Evolutionary conservation across 2,329 filamentous ascomycete genomes (phyloP), one percentile per base, ranked within the genome.

Genomic region (Ophiosphaerella korrae): DNA sequence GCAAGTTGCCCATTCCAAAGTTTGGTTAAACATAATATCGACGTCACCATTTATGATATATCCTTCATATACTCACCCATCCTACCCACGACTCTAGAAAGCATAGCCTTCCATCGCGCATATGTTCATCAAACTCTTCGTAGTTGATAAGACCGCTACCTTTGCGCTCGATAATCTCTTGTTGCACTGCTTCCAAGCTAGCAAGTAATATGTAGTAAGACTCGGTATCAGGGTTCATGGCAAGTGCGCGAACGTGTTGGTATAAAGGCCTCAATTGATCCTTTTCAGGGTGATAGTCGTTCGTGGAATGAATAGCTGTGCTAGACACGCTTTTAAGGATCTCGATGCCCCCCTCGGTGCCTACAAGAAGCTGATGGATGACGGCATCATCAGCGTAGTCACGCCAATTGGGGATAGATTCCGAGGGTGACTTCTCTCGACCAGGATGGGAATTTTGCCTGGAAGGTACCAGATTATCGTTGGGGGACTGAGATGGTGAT

Each of bases 41-140:
- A 21, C 18, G 5, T 21, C 18, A 21, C n/a, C n/a, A n/a, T n/a
- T n/a, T n/a, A n/a, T n/a, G n/a, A n/a, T n/a, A n/a, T n/a, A 21
- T 21, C 18, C 18, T 23, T 59, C 44, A 66, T 36, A 66, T 53
- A 49, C 70, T 80, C 79, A 63, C 83, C 83, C 80, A 85, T 80
- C 97, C 92, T 73, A 97, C 90, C 93, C 93, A 97, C 64, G 85
- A 90, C 52, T 90, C 90, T 40, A 97, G 80, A 73, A 96, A 93
- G 60, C 90, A 80, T 45, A 87, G 77, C 67, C 85, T 84, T 24
- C 78, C 76, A 21, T 84, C 55, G 39, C 86, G 82, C 77, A 94
- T 90, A 42, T 88, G 86, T 34, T 78, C 77, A 64, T 90, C 86
- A 73, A 97, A 95, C 73, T 97, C 94, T 1, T 83, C 80, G 58